Evolutionary conservation across 805 yeast genomes (phyloP), one percentile per base, ranked within the genome.

Genomic region (Isabelozyma gotoi): DNA sequence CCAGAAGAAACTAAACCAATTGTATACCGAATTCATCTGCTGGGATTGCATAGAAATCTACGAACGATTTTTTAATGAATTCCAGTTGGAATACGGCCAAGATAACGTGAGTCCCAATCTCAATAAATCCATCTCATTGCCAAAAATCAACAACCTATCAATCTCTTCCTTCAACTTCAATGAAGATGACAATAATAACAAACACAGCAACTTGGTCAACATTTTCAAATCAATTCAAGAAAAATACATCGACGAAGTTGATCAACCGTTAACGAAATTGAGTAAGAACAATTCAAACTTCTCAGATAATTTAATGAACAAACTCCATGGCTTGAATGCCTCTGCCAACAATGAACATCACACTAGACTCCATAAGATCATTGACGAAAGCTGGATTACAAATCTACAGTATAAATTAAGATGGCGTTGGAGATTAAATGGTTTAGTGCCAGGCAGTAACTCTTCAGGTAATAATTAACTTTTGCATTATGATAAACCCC

Each of bases 41-140:
- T 74, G 77, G 38, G 74, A 74, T 41, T 84, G 90, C 51, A 77
- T 82, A 11, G 79, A 68, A 40, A 71, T 67, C n/a, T 81, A 80
- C 52, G 84, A 80, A 51, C 67, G 65, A 37, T 70, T 80, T 19
- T 67, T 76, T 16, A 70, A 68, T 52, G 82, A 77, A 47, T 56
- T 62, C 16, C 40, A 38, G 34, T 24, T 10, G 12, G 12, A 21
- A 6, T 15, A 40, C 5, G 21, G 17, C 12, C 12, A 40, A 41
- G 27, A 18, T n/a, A 21, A 5, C n/a, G 8, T n/a, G 8, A 24
- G 29, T 24, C 5, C 29, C 10, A 5, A 10, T 3, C 12, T 24
- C n/a, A 24, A n/a, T 3, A 24, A 24, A 24, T 24, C 29, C 8
- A 24, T 24, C 3, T 24, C 29, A 24, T 24, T 24, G 12, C 29